phyloP scores from a whole-genome alignment of 2,329 filamentous ascomycete genomes.

The Dothideomycetes sp. region DNA sequence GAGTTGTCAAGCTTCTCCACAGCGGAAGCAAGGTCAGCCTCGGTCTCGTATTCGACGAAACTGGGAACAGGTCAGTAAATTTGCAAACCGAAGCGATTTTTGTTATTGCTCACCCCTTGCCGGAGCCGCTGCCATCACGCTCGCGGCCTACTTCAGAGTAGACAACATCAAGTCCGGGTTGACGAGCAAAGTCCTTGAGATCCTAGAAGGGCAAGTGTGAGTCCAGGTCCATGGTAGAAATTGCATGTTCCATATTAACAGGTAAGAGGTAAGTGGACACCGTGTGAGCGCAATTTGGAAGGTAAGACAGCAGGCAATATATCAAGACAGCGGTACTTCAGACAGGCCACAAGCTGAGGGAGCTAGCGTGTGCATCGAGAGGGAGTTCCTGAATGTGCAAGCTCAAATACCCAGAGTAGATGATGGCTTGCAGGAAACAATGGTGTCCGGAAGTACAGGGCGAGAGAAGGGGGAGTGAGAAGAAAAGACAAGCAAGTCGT shows the following conservation, averaged over 20 bases:
- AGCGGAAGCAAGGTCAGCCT: conserved; percentile 75
- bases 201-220: conserved; percentile 82
- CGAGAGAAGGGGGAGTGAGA: conserved; percentile 2
- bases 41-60: conserved; percentile 96
- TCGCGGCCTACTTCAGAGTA: conserved; percentile 94
- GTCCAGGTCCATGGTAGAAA: conserved; percentile 46
- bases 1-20: conserved; percentile 89
- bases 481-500: conserved; percentile 2
- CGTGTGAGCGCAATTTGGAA: too few relatives aligned
- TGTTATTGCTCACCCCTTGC: conserved; percentile 59
- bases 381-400: too few relatives aligned
- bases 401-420: too few relatives aligned
- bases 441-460: neutral
- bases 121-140: conserved; percentile 52
- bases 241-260: conserved; percentile 22
- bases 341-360: too few relatives aligned
- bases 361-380: too few relatives aligned
- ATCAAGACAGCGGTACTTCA: too few relatives aligned
- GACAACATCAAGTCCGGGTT: conserved; percentile 93
- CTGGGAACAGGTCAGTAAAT: conserved; percentile 34
- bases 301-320: conserved; percentile 11
- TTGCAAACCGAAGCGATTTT: neutral
- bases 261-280: conserved; percentile 2
- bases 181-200: conserved; percentile 97
- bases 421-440: too few relatives aligned